A percentile compares a stretch with the other conserved stretches of the same genome.
Conservation (phyloP, 1,284 basidiomycete species). For the Vanrija sp. region DNA sequence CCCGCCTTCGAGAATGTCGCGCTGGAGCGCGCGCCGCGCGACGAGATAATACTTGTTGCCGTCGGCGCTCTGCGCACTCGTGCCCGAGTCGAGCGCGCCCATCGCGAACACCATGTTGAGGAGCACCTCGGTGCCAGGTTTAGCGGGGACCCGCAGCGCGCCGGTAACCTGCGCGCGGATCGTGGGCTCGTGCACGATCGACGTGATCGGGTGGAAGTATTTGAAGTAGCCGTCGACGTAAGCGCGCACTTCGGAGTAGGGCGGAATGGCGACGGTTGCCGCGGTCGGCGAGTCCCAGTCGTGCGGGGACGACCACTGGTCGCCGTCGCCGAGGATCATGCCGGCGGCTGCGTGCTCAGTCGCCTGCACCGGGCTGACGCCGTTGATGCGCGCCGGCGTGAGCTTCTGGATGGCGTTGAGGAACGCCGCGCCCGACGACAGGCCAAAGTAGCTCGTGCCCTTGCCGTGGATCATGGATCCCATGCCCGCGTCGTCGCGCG, state of each 20-base stretch:
- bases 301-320: no score
- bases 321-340: no score
- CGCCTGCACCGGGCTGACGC: not conserved
- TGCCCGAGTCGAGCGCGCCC: conserved; percentile 22
- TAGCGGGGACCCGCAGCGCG: conserved; percentile 20
- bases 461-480: conserved; percentile 3
- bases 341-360: not conserved
- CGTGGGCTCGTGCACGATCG: conserved; percentile 30
- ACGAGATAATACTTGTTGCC: conserved; percentile 20
- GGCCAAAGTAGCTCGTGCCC: conserved; percentile 21
- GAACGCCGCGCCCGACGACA: conserved; percentile 20
- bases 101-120: conserved; percentile 32
- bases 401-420: conserved; percentile 20
- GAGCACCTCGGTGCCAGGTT: conserved; percentile 14
- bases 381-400: not conserved
- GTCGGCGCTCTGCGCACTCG: conserved; percentile 4
- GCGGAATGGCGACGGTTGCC: conserved; percentile 6
- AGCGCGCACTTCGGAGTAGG: conserved; percentile 9
- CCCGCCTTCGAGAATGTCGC: conserved; percentile 23
- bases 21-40: conserved; percentile 14
- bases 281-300: not conserved
- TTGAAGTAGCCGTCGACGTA: conserved; percentile 20
- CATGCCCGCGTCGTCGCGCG: conserved; percentile 8
- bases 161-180: conserved; percentile 25
- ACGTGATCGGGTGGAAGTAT: conserved; percentile 23